These are phyloP conservation scores for Cicer yamashitae DNA, from an alignment of 306 rosid genomes.

Conservation along the genomic window DNA sequence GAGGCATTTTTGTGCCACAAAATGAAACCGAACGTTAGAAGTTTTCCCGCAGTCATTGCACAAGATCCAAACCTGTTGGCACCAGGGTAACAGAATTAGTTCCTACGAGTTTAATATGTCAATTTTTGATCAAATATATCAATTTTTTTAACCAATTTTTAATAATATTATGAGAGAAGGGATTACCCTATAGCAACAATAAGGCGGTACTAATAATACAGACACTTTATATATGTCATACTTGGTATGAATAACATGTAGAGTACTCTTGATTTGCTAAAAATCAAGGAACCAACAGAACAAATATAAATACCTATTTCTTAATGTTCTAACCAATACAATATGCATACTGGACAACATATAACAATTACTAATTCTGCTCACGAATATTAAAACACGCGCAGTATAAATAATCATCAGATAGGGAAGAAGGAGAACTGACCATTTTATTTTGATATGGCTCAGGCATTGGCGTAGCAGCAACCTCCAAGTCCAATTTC, in stretches of 20 bases:
- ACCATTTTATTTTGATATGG: conserved; percentile 70
- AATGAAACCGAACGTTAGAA: conserved; percentile 66
- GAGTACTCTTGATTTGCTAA: background rate
- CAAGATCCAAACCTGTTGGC: conserved; percentile 73
- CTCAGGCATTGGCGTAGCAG: conserved; percentile 77
- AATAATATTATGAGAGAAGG: too few relatives aligned
- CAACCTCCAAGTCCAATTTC: conserved; percentile 75
- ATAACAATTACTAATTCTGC: background rate
- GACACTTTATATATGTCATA: background rate
- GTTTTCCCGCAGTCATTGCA: conserved; percentile 83
- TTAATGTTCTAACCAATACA: background rate
- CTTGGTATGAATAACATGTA: background rate
- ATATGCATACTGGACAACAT: background rate
- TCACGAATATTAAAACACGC: background rate
- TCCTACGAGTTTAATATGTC: background rate
- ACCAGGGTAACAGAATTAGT: conserved; percentile 8
- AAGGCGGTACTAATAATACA: background rate
- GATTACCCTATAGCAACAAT: background rate
- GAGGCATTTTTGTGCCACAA: conserved; percentile 75
- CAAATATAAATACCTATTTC: background rate
- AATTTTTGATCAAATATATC: too few relatives aligned
- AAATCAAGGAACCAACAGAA: background rate
- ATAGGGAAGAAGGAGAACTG: background rate
- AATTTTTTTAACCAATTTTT: too few relatives aligned
- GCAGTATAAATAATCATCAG: background rate